Conservation (phyloP, 164 flowering plant genomes). For the Kalanchoe fedtschenkoi region DNA sequence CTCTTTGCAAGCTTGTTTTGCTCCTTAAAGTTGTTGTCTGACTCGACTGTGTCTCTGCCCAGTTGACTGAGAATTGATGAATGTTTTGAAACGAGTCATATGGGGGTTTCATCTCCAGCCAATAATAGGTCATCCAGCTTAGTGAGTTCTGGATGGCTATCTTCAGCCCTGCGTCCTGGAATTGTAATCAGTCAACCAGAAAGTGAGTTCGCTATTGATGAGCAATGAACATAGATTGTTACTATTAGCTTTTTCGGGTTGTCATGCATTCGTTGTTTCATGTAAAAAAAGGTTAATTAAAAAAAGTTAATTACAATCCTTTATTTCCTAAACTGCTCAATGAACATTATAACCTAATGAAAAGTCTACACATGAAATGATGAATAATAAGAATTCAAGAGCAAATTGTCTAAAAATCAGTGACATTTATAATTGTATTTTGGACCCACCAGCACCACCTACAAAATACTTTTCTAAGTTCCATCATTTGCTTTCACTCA, state of each 20-base stretch:
- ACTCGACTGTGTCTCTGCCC: no score
- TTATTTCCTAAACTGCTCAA: neutral
- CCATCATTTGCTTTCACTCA: neutral
- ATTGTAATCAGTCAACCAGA: no score
- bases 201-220: no score
- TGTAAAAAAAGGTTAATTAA: neutral
- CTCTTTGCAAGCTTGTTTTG: neutral
- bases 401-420: neutral
- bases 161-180: no score
- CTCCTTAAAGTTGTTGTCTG: neutral
- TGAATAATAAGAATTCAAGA: neutral
- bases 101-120: slow-evolving; percentile 3
- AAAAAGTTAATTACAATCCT: neutral
- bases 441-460: neutral
- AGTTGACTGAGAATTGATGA: neutral
- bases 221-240: no score
- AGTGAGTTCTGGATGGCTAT: no score
- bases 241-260: no score
- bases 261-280: no score
- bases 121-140: no score
- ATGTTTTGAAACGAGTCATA: neutral
- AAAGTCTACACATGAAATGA: neutral
- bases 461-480: neutral
- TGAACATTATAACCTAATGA: neutral
- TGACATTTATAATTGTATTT: slow-evolving; percentile 3